Percentiles rank a stretch among this genome's conserved stretches.
These are phyloP conservation scores for Alternaria burnsii DNA, from an alignment of 2,329 filamentous ascomycete genomes.

Conservation along the genomic window DNA sequence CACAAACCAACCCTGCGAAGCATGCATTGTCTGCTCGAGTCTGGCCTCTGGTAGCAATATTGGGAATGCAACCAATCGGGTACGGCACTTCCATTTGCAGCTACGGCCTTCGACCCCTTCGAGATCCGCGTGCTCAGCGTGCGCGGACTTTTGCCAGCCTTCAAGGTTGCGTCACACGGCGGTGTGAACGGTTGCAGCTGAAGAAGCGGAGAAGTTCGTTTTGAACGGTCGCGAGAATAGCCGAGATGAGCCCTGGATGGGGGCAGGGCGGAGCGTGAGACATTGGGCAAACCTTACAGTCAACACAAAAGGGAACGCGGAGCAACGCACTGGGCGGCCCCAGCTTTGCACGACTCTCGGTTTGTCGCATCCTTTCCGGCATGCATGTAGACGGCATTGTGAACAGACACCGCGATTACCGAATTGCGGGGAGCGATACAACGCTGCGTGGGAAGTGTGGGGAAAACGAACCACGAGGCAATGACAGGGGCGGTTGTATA, in stretches of 20 bases:
- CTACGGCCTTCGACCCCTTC: slow-evolving; percentile 8
- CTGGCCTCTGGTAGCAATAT: not conserved
- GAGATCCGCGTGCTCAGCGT: slow-evolving; percentile 12
- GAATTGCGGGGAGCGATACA: slow-evolving; percentile 40
- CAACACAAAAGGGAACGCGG: slow-evolving; percentile 22
- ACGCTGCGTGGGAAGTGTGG: slow-evolving; percentile 38
- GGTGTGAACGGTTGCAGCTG: slow-evolving; percentile 29
- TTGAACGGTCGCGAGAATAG: slow-evolving; percentile 33
- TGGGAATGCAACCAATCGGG: slow-evolving; percentile 22
- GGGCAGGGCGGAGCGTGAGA: slow-evolving; percentile 23
- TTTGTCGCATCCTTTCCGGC: slow-evolving; percentile 11
- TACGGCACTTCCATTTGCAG: slow-evolving; percentile 5
- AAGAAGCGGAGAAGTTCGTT: slow-evolving; percentile 25
- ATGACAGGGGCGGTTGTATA: slow-evolving; percentile 14
- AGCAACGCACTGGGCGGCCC: slow-evolving; percentile 18
- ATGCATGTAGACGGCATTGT: not conserved
- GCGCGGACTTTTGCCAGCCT: slow-evolving; percentile 7
- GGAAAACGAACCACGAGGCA: slow-evolving; percentile 32
- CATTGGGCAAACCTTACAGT: slow-evolving; percentile 19
- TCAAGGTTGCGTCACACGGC: slow-evolving; percentile 24
- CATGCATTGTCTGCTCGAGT: not conserved
- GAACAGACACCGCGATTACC: slow-evolving; percentile 27
- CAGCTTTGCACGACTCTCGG: slow-evolving; percentile 9
- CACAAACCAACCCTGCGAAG: not conserved
- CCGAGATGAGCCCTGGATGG: slow-evolving; percentile 32